A percentile compares a stretch with the other conserved stretches of the same genome.
phyloP scores from a whole-genome alignment of 2,329 filamentous ascomycete species.

The Cercospora beticola region DNA sequence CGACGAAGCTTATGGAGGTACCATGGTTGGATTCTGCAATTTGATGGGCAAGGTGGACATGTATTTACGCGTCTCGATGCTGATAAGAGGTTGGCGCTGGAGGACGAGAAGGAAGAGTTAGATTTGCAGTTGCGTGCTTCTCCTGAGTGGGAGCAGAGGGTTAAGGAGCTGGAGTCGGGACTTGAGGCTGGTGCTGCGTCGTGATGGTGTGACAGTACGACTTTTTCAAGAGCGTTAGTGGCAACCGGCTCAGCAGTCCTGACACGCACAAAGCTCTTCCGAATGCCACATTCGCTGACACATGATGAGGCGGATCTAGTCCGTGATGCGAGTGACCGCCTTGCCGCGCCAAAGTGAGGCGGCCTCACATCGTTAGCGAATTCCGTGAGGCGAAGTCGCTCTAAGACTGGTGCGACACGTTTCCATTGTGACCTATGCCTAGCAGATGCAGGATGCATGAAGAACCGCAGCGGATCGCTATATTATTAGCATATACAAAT shows the following conservation, averaged over 20 bases:
- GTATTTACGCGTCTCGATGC: constrained; percentile 89
- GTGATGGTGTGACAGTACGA: neutral
- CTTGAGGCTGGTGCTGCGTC: constrained; percentile 46
- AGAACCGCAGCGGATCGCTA: neutral
- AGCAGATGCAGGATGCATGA: neutral
- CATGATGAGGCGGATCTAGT: neutral
- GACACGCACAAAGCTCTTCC: neutral
- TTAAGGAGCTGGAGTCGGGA: constrained; percentile 66
- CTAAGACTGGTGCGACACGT: neutral
- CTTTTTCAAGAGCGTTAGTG: neutral
- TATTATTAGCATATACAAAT: neutral
- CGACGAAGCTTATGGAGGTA: constrained; percentile 93
- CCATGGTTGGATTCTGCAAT: constrained; percentile 90
- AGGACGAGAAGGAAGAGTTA: constrained; percentile 95
- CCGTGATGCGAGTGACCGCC: neutral
- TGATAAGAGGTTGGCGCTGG: constrained; percentile 76
- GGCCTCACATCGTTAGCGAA: neutral
- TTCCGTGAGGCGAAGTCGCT: neutral
- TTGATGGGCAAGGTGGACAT: constrained; percentile 89
- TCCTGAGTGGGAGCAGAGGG: constrained; percentile 80
- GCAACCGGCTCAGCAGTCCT: too few species aligned
- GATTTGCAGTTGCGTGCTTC: constrained; percentile 82
- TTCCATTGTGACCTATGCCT: neutral
- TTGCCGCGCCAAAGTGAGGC: constrained; percentile 3
- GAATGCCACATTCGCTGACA: neutral